Base-by-base conservation (phyloP, 108 stramenopile genomes). In the Fistulifera pelliculosa region DNA sequence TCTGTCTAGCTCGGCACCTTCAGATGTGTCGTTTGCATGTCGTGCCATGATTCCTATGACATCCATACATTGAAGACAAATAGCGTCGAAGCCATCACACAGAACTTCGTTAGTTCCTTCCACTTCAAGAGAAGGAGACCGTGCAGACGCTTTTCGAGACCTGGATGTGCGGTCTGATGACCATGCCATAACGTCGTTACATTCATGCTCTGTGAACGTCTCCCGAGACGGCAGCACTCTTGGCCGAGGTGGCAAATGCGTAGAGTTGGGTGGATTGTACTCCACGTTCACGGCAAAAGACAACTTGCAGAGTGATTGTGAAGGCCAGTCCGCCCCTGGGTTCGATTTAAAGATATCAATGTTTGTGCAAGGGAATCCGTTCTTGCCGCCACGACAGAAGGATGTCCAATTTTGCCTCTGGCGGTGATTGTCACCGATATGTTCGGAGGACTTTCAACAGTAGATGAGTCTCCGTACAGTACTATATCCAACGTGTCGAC, bases 41-140 rank as follows among this genome's bases (percentile, higher is more conserved):
- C 38, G 26, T 28, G 64, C 62, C 11, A 73, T 18, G 22, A 61
- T 38, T 43, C 51, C 49, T 28, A 76, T 56, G 1, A 76, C 19
- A 47, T 76, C 62, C 57, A 76, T 61, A 23, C 65, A 71, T 47
- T 68, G 61, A 22, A 70, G 45, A 51, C 65, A 71, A 43, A 53
- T 64, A 52, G 62, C 61, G 47, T 71, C 58, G 12, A 75, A 38
- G 38, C 74, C 74, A 18, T 62, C 61, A 39, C 66, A 70, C n/a
- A 31, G 41, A 27, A 23, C 13, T 22, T 54, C 41, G 52, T 16
- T 38, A 23, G 47, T 26, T 6, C 16, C 16, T 27, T 54, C 27
- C 25, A n/a, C 27, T 25, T 55, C 25, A 16, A 45, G 4, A 23
- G 41, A 26, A 18, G 25, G 24, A 24, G 42, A 43, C 45, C 57